A percentile compares a stretch with the other conserved stretches of the same genome.
Evolutionary conservation across 163 green algal genomes (phyloP).

Genomic region (Volvox carteri): DNA sequence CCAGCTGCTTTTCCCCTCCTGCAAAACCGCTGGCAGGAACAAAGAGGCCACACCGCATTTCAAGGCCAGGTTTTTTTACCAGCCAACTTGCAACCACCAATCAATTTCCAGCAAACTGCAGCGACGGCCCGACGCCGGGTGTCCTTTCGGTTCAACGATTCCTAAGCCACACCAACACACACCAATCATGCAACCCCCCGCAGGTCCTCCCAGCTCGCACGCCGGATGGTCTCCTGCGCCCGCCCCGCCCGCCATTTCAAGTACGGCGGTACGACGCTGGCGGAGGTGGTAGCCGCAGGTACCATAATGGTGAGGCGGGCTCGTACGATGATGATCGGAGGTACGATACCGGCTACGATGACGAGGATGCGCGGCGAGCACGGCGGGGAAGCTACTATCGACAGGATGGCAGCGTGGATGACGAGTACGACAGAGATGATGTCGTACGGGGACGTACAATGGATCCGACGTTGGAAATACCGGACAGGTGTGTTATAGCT

Average conservation of each 20-base stretch:
- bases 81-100: no score
- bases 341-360: neutral
- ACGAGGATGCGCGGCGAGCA: neutral
- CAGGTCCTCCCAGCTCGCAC: constrained; percentile 28
- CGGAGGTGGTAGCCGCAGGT: neutral
- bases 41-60: no score
- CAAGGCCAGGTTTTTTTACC: no score
- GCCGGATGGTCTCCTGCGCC: neutral
- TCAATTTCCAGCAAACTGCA: no score
- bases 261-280: neutral
- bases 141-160: no score
- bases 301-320: neutral
- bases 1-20: no score
- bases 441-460: neutral
- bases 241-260: constrained; percentile 22
- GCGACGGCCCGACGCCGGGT: no score
- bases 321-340: no score
- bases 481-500: constrained; percentile 25
- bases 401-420: neutral
- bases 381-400: neutral
- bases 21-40: no score
- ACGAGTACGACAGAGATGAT: neutral
- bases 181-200: neutral
- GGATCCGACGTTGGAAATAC: neutral
- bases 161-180: no score